Base-by-base conservation (phyloP, 73 alveolate species). In the Paramecium sexaurelia region DNA sequence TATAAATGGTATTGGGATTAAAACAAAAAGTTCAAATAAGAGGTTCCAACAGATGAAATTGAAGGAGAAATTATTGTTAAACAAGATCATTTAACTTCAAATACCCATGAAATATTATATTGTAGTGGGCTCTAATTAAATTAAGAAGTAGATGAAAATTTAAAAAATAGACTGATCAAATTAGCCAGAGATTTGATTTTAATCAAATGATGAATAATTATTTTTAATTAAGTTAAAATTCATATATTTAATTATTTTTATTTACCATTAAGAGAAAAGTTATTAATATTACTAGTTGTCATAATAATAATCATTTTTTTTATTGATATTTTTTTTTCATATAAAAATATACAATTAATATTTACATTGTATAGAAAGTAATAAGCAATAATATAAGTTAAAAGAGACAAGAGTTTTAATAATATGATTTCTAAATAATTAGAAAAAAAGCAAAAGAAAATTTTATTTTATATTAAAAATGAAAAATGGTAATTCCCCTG, bases 1-100 rank as follows among this genome's bases (percentile, higher is more conserved):
- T 78, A 78, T 24, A 78, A 78, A 78, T 78, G 90, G 90, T 78
- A 78, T 78, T 78, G 90, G 90, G 90, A 78, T 43, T 27, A 78
- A 45, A 78, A 78, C 55, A 78, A 78, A 29, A 78, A 78, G 17
- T 19, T 33, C 67, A 78, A 41, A 7, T 2, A 39, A 24, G 43
- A 37, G 71, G 11, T 7, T 22, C 45, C 35, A 40, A 13, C 10
- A 41, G 90, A 40, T 71, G 40, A n/a, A 13, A 13, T 32, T 1
- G 86, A 13, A 27, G 55, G 86, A 19, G 32, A 27, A 37, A 33
- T 71, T 27, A 15, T 37, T 33, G 56, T 71, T 9, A 20, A 29
- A 15, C 26, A 71, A 33, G 86, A 37, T 11, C 17, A 13, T 19
- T 11, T 71, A n/a, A 27, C 22, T n/a, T 15, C 57, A 0, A 9